Evolutionary conservation across 192 early-diverging fungal species (phyloP).

Genomic region (Cetraspora pellucida): DNA sequence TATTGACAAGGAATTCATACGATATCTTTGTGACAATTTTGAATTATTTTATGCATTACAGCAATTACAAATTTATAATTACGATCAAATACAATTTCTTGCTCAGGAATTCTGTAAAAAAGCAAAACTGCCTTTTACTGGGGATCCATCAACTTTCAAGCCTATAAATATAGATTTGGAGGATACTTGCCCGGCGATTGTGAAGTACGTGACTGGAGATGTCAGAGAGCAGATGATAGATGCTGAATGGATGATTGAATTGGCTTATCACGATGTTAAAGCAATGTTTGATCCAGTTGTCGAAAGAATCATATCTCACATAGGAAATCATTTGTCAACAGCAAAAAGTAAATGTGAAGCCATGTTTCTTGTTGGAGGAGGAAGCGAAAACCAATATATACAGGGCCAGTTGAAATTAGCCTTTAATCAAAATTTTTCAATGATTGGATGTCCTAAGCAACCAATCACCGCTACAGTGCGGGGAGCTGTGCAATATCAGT

Average conservation of each 20-base stretch:
- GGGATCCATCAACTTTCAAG: not conserved
- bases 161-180: conserved; percentile 9
- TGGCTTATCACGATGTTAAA: conserved; percentile 21
- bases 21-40: not conserved
- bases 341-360: conserved; percentile 38
- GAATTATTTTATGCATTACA: conserved; percentile 5
- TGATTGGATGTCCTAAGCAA: conserved; percentile 46
- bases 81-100: conserved; percentile 28
- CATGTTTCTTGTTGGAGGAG: conserved; percentile 59
- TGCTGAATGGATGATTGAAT: conserved; percentile 17
- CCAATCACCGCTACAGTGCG: conserved; percentile 41
- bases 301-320: conserved; percentile 42
- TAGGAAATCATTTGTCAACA: conserved; percentile 48
- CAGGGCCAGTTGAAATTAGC: conserved; percentile 38
- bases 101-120: not conserved
- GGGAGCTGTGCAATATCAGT: no score
- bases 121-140: conserved; percentile 13
- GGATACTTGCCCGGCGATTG: conserved; percentile 6
- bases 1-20: conserved; percentile 41
- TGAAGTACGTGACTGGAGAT: not conserved
- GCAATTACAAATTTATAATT: not conserved
- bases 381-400: conserved; percentile 52
- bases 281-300: conserved; percentile 54
- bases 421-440: conserved; percentile 38
- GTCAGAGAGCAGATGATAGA: not conserved